These are phyloP conservation scores for Spergularia bocconei DNA, from an alignment of 148 eudicot genomes.

Conservation along the genomic window DNA sequence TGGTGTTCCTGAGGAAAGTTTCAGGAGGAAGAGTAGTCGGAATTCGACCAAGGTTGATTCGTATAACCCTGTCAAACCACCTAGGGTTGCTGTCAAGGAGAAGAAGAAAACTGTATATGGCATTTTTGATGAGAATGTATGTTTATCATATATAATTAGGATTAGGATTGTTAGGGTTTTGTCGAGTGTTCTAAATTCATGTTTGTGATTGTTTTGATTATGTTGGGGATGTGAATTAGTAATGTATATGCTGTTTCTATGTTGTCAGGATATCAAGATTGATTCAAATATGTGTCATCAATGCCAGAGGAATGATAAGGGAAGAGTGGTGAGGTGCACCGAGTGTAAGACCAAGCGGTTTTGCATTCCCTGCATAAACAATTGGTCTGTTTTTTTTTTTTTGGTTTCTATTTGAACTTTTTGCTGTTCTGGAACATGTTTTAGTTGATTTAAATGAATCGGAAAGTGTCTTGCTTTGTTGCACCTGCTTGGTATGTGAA, in stretches of 20 bases:
- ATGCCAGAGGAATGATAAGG: conserved; percentile 46
- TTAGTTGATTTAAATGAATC: not conserved
- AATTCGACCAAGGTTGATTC: too few species aligned
- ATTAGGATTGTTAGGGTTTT: too few species aligned
- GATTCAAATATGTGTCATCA: conserved; percentile 45
- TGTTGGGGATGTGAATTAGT: too few species aligned
- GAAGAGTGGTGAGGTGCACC: conserved; percentile 43
- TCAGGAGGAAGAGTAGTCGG: too few species aligned
- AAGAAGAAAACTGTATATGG: too few species aligned
- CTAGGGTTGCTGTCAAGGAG: too few species aligned
- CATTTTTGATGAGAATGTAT: too few species aligned
- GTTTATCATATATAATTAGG: too few species aligned
- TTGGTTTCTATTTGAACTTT: not conserved
- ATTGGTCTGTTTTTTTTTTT: conserved; percentile 25
- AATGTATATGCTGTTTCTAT: not conserved
- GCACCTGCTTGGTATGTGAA: not conserved
- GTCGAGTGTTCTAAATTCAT: not conserved
- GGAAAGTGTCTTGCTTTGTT: not conserved
- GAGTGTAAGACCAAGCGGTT: conserved; percentile 38
- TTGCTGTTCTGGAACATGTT: not conserved
- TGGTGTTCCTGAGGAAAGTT: too few species aligned
- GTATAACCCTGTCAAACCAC: too few species aligned
- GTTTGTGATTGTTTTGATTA: not conserved
- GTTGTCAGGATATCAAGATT: conserved; percentile 27
- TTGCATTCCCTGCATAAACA: conserved; percentile 38